Conservation (phyloP, 2,329 filamentous ascomycete species). For the Talaromyces marneffei region DNA sequence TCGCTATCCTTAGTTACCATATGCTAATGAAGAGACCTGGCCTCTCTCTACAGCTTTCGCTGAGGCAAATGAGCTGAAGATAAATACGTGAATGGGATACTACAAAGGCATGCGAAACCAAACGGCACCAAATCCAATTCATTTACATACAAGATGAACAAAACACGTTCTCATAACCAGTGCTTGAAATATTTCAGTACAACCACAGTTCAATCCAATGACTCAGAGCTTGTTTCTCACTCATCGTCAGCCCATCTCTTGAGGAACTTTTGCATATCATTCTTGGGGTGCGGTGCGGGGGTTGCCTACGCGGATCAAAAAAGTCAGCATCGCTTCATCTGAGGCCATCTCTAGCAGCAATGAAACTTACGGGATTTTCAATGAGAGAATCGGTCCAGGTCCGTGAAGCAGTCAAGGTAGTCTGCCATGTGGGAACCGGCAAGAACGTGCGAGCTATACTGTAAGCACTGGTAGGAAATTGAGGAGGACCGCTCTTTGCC, state of each 20-base stretch:
- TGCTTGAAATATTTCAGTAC: not conserved
- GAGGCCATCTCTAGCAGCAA: not conserved
- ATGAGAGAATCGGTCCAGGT: slow-evolving; percentile 49
- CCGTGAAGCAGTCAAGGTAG: slow-evolving; percentile 47
- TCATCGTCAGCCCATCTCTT: slow-evolving; percentile 52
- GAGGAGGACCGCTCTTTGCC: slow-evolving; percentile 43
- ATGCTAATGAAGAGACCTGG: no score
- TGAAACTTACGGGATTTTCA: slow-evolving; percentile 53
- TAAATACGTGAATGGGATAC: not conserved
- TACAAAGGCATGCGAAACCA: not conserved
- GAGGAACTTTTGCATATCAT: slow-evolving; percentile 54
- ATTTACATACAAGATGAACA: not conserved
- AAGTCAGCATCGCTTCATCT: not conserved
- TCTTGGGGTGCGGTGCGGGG: slow-evolving; percentile 46
- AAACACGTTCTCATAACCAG: not conserved
- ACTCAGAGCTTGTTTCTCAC: not conserved
- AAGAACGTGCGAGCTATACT: slow-evolving; percentile 48
- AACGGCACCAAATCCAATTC: not conserved
- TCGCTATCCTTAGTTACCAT: not conserved
- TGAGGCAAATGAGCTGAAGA: not conserved
- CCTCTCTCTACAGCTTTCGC: not conserved
- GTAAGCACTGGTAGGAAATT: slow-evolving; percentile 53
- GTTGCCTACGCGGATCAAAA: slow-evolving; percentile 41
- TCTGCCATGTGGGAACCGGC: slow-evolving; percentile 41
- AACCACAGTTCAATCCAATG: not conserved